Conservation (phyloP, 495 filamentous ascomycete genomes). For the Xylaria palmicola region DNA sequence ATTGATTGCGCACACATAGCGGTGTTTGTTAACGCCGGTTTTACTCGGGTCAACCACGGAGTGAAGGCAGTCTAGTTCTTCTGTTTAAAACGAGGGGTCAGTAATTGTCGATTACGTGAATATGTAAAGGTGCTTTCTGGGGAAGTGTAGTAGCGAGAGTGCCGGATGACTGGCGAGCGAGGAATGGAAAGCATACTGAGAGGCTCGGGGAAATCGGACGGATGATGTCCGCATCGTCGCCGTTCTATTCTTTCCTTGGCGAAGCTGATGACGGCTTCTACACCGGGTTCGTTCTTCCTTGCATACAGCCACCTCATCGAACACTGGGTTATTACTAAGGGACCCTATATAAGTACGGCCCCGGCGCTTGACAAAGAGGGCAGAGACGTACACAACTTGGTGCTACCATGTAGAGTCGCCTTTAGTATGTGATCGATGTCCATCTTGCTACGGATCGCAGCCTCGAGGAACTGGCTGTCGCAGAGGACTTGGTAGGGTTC, state of each 20-base stretch:
- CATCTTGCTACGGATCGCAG: constrained; percentile 76
- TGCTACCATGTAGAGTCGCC: constrained; percentile 71
- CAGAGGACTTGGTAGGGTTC: constrained; percentile 92
- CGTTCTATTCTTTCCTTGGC: constrained; percentile 73
- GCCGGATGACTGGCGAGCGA: neutral
- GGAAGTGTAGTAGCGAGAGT: neutral
- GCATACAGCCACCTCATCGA: constrained; percentile 71
- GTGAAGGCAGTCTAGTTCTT: constrained; percentile 73
- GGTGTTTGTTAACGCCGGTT: constrained; percentile 75
- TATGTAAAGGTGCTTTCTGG: neutral
- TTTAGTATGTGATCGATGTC: constrained; percentile 69
- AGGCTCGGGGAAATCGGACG: constrained; percentile 64
- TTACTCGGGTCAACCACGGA: constrained; percentile 74
- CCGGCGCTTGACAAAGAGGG: neutral
- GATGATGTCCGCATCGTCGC: constrained; percentile 85
- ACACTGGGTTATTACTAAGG: constrained; percentile 47
- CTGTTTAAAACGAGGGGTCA: constrained; percentile 7
- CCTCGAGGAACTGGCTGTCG: constrained; percentile 76
- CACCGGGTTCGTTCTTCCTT: constrained; percentile 51
- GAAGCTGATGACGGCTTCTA: constrained; percentile 59
- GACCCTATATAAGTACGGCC: neutral
- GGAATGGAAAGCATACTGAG: constrained; percentile 37
- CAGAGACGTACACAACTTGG: constrained; percentile 70
- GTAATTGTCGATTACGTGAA: neutral
- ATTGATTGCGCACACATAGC: constrained; percentile 85